These are phyloP conservation scores for Pythium periplocum DNA, from an alignment of 352 stramenopile species.

Conservation along the genomic window DNA sequence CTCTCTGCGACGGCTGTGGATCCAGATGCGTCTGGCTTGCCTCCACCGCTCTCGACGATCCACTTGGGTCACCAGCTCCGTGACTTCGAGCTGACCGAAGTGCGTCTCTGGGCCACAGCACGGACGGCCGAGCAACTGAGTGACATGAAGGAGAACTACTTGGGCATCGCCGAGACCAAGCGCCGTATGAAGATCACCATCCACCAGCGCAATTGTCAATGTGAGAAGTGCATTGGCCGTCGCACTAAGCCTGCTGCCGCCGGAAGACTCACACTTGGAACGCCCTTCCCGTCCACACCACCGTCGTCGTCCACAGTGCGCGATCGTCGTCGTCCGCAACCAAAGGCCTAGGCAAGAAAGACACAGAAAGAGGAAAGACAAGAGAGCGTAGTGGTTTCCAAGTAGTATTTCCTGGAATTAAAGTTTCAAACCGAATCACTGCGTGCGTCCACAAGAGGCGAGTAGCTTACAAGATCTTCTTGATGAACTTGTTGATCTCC, in stretches of 20 bases:
- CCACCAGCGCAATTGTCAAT: constrained; percentile 77
- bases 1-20: constrained; percentile 1
- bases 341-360: constrained; percentile 5
- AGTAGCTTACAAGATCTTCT: constrained; percentile 88
- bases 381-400: neutral
- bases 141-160: constrained; percentile 87
- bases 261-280: neutral
- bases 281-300: constrained; percentile 38
- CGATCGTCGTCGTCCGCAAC: constrained; percentile 33
- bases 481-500: constrained; percentile 94
- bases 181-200: constrained; percentile 82
- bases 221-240: constrained; percentile 64
- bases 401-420: neutral
- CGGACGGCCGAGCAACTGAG: constrained; percentile 65
- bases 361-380: neutral
- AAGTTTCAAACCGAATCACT: constrained; percentile 15
- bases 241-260: constrained; percentile 31
- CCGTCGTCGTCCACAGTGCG: constrained; percentile 23
- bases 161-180: constrained; percentile 77
- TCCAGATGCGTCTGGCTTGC: neutral
- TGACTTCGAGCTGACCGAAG: constrained; percentile 69
- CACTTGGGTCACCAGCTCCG: constrained; percentile 38
- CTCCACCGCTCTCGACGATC: constrained; percentile 36
- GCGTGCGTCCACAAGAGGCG: neutral
- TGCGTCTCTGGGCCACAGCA: constrained; percentile 69